These are phyloP conservation scores for Xylaria cubensis DNA, from an alignment of 495 filamentous ascomycete genomes.

Conservation along the genomic window DNA sequence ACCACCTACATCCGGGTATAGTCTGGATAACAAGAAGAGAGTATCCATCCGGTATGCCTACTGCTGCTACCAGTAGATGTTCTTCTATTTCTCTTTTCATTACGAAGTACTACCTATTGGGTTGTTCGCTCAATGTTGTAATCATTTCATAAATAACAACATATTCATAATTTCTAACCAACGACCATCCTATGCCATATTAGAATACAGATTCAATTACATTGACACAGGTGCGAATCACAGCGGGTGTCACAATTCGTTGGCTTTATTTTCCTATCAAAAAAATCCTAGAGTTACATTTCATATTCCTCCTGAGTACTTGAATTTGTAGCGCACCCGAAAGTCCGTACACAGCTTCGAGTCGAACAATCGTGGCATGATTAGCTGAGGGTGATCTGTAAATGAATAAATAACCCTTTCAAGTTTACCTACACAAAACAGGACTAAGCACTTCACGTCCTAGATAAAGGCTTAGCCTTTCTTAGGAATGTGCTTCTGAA, in stretches of 20 bases:
- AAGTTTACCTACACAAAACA: background rate
- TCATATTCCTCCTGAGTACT: background rate
- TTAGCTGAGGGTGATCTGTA: background rate
- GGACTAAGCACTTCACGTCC: background rate
- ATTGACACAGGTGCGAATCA: background rate
- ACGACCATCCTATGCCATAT: no score
- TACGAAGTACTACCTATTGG: background rate
- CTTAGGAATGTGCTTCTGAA: slow-evolving; percentile 14
- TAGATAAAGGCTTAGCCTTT: background rate
- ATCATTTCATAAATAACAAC: background rate
- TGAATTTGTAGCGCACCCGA: background rate
- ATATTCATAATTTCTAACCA: background rate
- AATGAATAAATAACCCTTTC: background rate
- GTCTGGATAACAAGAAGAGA: background rate
- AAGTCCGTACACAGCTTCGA: background rate
- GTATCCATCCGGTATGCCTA: background rate
- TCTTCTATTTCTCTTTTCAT: background rate
- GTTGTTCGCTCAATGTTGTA: background rate
- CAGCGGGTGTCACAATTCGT: background rate
- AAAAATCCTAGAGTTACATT: background rate
- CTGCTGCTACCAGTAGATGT: background rate
- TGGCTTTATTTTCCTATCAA: background rate
- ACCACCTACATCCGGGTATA: no score
- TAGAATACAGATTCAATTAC: no score
- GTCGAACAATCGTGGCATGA: background rate